Evolutionary conservation across 2,329 filamentous ascomycete genomes (phyloP), one percentile per base, ranked within the genome.

Genomic region (Botrytis hyacinthi): DNA sequence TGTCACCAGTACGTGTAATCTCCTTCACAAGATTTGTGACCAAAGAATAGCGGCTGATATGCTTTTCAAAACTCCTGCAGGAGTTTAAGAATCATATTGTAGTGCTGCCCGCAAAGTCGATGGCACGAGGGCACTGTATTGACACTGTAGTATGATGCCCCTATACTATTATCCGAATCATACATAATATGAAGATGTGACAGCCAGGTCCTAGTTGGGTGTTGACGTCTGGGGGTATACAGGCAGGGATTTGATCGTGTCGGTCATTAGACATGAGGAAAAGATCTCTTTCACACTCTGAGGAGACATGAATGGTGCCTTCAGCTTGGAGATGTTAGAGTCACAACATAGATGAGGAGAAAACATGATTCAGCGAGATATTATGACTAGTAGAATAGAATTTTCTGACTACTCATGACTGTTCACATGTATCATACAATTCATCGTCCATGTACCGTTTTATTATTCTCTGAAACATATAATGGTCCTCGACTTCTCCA

Each of bases 11-110:
- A 35, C 42, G 42, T 65, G 14, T 16, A 26, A 26, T 51, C 12
- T 1, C n/a, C 20, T 14, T 7, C 3, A 32, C 7, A 44, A 6
- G 22, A 0, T 7, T n/a, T 32, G 3, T 12, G 26, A 9, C 29
- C 8, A 32, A 22, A 32, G 20, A 22, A 29, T 46, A 46, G n/a
- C 1, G 0, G n/a, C 40, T 22, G 16, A 44, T 3, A 4, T 29
- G 26, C 3, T 9, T 14, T 44, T 46, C n/a, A 12, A 18, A 12
- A 6, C 16, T 32, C 2, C 7, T 8, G 2, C 9, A 37, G 20
- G 32, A 61, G 32, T 37, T 61, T 61, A 37, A 1, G 0, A 22
- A 32, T 44, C 40, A 26, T 32, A 63, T 63, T n/a, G 1, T 18
- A 16, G n/a, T n/a, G n/a, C 14, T 26, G 3, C n/a, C n/a, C 1